phyloP scores from a whole-genome alignment of 495 filamentous ascomycete genomes.

The Hyaloscypha finlandica region DNA sequence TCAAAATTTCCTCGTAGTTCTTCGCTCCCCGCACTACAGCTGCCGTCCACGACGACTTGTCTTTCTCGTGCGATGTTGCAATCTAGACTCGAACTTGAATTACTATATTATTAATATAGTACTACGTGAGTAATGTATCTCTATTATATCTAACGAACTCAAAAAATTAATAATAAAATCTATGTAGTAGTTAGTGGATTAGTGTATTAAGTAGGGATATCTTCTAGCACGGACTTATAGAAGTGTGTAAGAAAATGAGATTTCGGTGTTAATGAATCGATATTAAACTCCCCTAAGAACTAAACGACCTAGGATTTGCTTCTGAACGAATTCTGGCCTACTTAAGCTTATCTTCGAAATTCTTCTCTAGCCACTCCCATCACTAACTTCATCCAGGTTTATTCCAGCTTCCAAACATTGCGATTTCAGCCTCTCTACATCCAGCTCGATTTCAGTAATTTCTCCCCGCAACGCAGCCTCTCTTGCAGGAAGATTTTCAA shows the following conservation, averaged over 20 bases:
- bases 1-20: not conserved
- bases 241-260: not conserved
- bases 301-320: not conserved
- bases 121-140: no score
- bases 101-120: no score
- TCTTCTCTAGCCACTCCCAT: not conserved
- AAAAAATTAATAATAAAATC: no score
- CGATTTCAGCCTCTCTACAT: constrained; percentile 16
- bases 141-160: no score
- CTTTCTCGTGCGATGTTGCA: no score
- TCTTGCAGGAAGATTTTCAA: constrained; percentile 2
- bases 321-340: not conserved
- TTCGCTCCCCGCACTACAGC: not conserved
- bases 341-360: not conserved
- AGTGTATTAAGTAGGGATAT: not conserved
- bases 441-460: constrained; percentile 15
- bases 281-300: not conserved
- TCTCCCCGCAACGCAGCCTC: constrained; percentile 14
- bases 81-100: no score
- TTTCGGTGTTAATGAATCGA: not conserved
- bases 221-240: not conserved
- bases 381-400: constrained; percentile 9
- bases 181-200: not conserved
- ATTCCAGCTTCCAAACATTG: constrained; percentile 22
- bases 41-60: no score